A percentile compares a stretch with the other conserved stretches of the same genome.
phyloP scores from a whole-genome alignment of 31 red algal species.

The Porphyra umbilicalis region DNA sequence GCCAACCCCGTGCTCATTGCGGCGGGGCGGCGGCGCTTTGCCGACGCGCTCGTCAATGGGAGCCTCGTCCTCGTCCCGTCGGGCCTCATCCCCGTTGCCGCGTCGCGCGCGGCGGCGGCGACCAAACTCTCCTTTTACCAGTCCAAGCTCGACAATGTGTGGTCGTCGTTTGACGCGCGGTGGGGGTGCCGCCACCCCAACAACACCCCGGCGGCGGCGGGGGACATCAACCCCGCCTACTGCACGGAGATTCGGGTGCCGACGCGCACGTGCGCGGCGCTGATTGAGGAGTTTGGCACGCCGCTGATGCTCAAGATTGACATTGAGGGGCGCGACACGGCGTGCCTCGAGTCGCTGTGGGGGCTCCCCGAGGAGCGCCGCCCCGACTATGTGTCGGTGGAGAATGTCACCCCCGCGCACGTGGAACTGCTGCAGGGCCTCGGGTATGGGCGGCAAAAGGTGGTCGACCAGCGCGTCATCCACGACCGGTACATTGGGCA shows the following conservation, averaged over 20 bases:
- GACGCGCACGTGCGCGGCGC: slow-evolving; percentile 25
- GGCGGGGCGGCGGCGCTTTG: slow-evolving; percentile 16
- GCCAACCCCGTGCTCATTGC: slow-evolving; percentile 41
- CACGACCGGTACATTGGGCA: not conserved
- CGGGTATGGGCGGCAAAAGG: slow-evolving; percentile 48
- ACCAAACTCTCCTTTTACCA: slow-evolving; percentile 29
- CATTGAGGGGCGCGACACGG: slow-evolving; percentile 55
- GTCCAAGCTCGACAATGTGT: slow-evolving; percentile 33
- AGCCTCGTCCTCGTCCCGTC: slow-evolving; percentile 18
- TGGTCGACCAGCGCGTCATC: slow-evolving; percentile 28
- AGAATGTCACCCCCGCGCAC: slow-evolving; percentile 23
- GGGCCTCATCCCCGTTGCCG: slow-evolving; percentile 4
- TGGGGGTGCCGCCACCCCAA: slow-evolving; percentile 23
- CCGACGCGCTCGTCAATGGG: slow-evolving; percentile 3
- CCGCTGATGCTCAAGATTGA: slow-evolving; percentile 56
- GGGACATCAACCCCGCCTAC: slow-evolving; percentile 9
- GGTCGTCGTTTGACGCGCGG: slow-evolving; percentile 27
- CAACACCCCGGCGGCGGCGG: slow-evolving; percentile 2
- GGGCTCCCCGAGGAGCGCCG: slow-evolving; percentile 4
- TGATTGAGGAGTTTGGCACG: slow-evolving; percentile 40
- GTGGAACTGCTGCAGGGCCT: slow-evolving; percentile 11
- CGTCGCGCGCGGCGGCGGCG: not conserved
- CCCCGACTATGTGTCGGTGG: slow-evolving; percentile 46
- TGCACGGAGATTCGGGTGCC: slow-evolving; percentile 25
- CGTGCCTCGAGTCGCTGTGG: slow-evolving; percentile 29